phyloP scores from a whole-genome alignment of 2,329 filamentous ascomycete species.

The Pleurostoma richardsiae region DNA sequence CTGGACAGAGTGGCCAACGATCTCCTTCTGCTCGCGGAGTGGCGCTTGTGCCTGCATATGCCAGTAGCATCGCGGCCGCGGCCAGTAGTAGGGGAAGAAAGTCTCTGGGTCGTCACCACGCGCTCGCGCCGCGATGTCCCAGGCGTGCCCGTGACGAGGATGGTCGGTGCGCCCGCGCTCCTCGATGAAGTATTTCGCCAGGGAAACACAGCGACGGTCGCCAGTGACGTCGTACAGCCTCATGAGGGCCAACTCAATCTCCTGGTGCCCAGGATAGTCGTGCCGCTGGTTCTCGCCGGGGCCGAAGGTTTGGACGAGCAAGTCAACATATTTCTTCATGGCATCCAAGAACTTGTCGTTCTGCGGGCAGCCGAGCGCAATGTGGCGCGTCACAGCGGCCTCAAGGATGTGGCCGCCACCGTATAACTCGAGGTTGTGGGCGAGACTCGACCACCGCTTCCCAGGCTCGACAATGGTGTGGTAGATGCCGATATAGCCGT shows the following conservation, averaged over 20 bases:
- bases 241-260: constrained; percentile 42
- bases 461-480: constrained; percentile 53
- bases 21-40: constrained; percentile 44
- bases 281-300: constrained; percentile 40
- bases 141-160: constrained; percentile 43
- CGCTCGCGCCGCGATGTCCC: constrained; percentile 42
- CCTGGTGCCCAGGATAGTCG: constrained; percentile 56
- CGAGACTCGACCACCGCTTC: constrained; percentile 50
- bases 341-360: constrained; percentile 40
- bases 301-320: constrained; percentile 47
- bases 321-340: constrained; percentile 46
- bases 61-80: constrained; percentile 31
- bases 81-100: constrained; percentile 37
- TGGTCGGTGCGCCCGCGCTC: constrained; percentile 50
- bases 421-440: constrained; percentile 59
- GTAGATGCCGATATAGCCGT: constrained; percentile 60
- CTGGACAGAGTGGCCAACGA: constrained; percentile 55
- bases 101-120: constrained; percentile 42
- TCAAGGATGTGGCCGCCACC: constrained; percentile 59
- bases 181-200: constrained; percentile 51
- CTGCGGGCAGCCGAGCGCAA: constrained; percentile 40
- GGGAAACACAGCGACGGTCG: constrained; percentile 26
- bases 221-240: constrained; percentile 28
- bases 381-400: constrained; percentile 48
- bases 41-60: constrained; percentile 51